phyloP scores from a whole-genome alignment of 139 green algal genomes.

The Protoeuglena noctilucae region DNA sequence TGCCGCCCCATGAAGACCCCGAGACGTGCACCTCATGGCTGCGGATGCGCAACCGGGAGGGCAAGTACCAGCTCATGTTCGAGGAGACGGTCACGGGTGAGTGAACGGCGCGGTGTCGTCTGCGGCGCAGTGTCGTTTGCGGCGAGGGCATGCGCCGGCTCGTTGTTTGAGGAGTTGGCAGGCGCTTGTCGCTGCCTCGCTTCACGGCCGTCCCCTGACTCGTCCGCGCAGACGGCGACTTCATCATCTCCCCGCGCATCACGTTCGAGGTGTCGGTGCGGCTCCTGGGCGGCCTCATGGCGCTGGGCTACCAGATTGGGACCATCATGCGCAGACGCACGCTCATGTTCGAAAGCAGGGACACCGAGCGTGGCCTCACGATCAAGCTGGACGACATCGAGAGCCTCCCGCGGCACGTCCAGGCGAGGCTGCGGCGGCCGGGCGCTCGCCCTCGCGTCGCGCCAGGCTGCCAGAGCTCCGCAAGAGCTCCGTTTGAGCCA shows the following conservation, averaged over 20 bases:
- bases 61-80: constrained; percentile 93
- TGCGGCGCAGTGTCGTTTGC: too few relatives aligned
- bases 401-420: constrained; percentile 25
- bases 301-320: constrained; percentile 91
- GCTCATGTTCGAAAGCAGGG: neutral
- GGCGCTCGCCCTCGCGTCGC: too few relatives aligned
- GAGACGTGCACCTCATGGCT: constrained; percentile 90
- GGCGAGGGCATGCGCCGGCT: too few relatives aligned
- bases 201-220: too few relatives aligned
- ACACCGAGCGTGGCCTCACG: constrained; percentile 14
- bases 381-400: constrained; percentile 79
- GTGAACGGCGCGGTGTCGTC: too few relatives aligned
- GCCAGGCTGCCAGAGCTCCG: too few relatives aligned
- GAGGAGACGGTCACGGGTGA: constrained; percentile 94
- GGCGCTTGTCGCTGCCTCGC: too few relatives aligned
- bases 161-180: too few relatives aligned
- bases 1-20: constrained; percentile 75
- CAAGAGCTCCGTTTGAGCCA: too few relatives aligned
- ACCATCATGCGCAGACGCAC: constrained; percentile 70
- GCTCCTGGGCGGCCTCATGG: constrained; percentile 89
- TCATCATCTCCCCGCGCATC: constrained; percentile 91
- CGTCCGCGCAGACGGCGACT: constrained; percentile 69
- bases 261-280: constrained; percentile 85
- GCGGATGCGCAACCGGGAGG: constrained; percentile 90
- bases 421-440: constrained; percentile 8